Conservation (phyloP, 2,329 filamentous ascomycete species). For the Colletotrichum echinochloae region DNA sequence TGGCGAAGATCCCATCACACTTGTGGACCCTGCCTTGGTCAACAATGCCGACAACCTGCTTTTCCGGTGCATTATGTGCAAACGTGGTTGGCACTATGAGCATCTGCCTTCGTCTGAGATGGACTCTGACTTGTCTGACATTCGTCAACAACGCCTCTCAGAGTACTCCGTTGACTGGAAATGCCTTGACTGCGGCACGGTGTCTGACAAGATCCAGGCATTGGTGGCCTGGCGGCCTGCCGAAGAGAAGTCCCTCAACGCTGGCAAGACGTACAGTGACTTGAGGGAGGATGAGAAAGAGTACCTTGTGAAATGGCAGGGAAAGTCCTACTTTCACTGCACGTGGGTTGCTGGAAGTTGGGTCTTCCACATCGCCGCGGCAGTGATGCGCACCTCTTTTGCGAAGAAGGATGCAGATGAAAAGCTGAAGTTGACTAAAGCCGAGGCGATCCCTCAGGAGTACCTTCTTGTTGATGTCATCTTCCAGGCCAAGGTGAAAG, state of each 20-base stretch:
- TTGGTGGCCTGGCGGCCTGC: constrained; percentile 89
- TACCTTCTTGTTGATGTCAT: constrained; percentile 89
- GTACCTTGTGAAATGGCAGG: constrained; percentile 91
- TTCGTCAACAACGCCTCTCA: constrained; percentile 72
- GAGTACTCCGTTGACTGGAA: constrained; percentile 82
- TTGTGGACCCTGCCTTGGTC: constrained; percentile 71
- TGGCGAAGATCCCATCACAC: constrained; percentile 80
- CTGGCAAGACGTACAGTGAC: constrained; percentile 61
- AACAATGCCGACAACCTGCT: constrained; percentile 83
- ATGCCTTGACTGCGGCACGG: constrained; percentile 80
- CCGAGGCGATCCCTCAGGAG: constrained; percentile 89
- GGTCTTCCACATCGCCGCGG: constrained; percentile 79
- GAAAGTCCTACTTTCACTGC: constrained; percentile 83
- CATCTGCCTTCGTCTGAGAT: constrained; percentile 67
- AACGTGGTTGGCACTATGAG: constrained; percentile 83
- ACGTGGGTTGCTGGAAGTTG: constrained; percentile 91
- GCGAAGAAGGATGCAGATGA: constrained; percentile 74
- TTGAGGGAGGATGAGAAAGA: constrained; percentile 81
- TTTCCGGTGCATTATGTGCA: constrained; percentile 85
- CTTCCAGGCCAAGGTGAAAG: constrained; percentile 71
- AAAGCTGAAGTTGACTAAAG: constrained; percentile 71
- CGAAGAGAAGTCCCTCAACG: constrained; percentile 65
- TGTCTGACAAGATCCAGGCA: constrained; percentile 75
- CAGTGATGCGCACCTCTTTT: constrained; percentile 79
- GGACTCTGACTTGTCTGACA: constrained; percentile 46